A percentile compares a stretch with the other conserved stretches of the same genome.
Evolutionary conservation across 169 alveolate species (phyloP).

Genomic region (Plasmodium knowlesi): DNA sequence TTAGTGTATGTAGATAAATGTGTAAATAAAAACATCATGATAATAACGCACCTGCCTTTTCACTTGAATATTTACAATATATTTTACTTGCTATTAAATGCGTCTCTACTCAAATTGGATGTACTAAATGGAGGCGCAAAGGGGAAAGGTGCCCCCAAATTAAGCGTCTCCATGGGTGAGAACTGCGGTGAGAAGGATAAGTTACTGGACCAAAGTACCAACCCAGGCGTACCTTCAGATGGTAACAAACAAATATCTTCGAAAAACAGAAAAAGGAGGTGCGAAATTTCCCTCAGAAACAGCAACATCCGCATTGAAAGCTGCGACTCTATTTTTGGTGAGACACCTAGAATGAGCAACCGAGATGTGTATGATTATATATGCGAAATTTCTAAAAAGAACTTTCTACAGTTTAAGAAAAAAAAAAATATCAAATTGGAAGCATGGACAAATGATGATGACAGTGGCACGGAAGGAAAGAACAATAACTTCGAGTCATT

Average conservation of each 20-base stretch:
- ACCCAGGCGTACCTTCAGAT: background rate
- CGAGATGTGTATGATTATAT: conserved; percentile 40
- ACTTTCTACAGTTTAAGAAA: conserved; percentile 43
- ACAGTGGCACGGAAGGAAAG: background rate
- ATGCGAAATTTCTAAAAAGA: conserved; percentile 46
- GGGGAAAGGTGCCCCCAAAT: background rate
- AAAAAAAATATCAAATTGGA: conserved; percentile 13
- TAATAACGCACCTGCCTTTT: conserved; percentile 68
- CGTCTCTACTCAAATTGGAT: conserved; percentile 20
- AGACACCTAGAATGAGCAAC: background rate
- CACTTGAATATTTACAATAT: conserved; percentile 49
- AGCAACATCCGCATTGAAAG: conserved; percentile 54
- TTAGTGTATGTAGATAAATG: conserved; percentile 73
- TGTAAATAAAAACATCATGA: conserved; percentile 56
- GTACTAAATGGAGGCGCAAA: background rate
- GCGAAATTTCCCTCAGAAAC: conserved; percentile 39
- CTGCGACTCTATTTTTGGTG: background rate
- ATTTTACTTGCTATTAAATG: conserved; percentile 44
- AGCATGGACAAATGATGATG: conserved; percentile 1
- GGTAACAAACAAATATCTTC: background rate
- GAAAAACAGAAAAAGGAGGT: background rate
- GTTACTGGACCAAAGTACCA: background rate
- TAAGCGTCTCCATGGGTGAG: background rate
- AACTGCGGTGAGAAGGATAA: background rate
- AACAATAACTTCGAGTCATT: conserved; percentile 44